phyloP scores from a whole-genome alignment of 805 yeast genomes.

The Pichia exigua region DNA sequence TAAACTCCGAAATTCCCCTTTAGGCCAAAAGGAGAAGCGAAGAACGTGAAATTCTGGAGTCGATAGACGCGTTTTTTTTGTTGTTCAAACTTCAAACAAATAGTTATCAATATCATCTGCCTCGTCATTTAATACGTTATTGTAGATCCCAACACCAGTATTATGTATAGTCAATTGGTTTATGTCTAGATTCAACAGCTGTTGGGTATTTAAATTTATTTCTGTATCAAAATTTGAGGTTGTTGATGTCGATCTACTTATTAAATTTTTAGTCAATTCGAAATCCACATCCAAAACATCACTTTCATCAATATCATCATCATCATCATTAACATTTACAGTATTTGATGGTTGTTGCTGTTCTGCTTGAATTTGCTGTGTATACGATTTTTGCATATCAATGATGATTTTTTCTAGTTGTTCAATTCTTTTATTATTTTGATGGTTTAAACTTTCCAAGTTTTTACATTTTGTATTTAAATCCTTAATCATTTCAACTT shows the following conservation, averaged over 20 bases:
- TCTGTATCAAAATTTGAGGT: not conserved
- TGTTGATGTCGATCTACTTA: not conserved
- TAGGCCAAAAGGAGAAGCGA: too few relatives aligned
- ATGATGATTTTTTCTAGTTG: not conserved
- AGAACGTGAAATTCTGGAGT: not conserved
- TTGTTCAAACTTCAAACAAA: constrained; percentile 1
- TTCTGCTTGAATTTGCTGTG: not conserved
- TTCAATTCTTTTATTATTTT: not conserved
- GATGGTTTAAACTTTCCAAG: not conserved
- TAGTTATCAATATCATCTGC: constrained; percentile 3
- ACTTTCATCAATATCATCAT: constrained; percentile 2
- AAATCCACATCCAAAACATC: not conserved
- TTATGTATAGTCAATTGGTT: not conserved
- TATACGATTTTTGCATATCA: constrained; percentile 1
- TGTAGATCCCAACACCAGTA: not conserved
- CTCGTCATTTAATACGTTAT: not conserved
- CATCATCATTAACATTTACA: constrained; percentile 2
- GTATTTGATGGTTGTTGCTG: not conserved
- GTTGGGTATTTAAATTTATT: constrained; percentile 4
- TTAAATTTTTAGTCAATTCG: not conserved
- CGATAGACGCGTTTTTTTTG: not conserved
- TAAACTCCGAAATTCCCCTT: not conserved
- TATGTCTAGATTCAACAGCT: constrained; percentile 6
- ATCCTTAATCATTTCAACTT: not conserved
- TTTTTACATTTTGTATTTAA: not conserved